Base-by-base conservation (phyloP, 2,329 filamentous ascomycete species). In the Parastagonospora nodorum region DNA sequence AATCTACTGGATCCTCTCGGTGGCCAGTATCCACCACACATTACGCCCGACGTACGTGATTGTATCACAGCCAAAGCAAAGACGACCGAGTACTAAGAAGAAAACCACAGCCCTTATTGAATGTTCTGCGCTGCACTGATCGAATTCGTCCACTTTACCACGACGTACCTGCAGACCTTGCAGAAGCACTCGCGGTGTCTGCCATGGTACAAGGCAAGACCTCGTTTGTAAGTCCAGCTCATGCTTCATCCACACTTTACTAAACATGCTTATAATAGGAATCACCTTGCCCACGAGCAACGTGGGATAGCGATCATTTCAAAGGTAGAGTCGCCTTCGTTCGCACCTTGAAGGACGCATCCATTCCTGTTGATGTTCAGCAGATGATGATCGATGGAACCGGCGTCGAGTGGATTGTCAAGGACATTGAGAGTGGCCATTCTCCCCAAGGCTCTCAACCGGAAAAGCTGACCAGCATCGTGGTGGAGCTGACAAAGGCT, bases 401-500 rank as follows among this genome's bases (percentile, higher is more conserved):
- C 16, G 63, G 63, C 9, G 64, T 55, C 1, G 57, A 68, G 4
- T 60, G 65, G 36, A 64, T 57, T 31, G 60, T 65, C 9, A 69
- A 67, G 42, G 67, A 63, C 9, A 59, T 66, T 11, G 60, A 73
- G 45, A 64, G 60, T 4, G 69, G 66, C 8, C 74, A 76, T 57
- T 73, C 66, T 42, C 72, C 72, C 8, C 75, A 76, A 48, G 43
- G 74, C 48, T 71, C 71, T 33, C 69, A 68, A 57, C 72, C 74
- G 0, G 63, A 66, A 42, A 63, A 67, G 29, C 45, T 72, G 51
- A 64, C 58, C 3, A 53, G 51, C 5, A 48, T 65, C 10, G 31
- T 63, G 41, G 31, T 63, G n/a, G 56, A 53, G 2, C 40, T 63
- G 32, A 51, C 51, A 5, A 49, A 57, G 45, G 16, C 5, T n/a